A percentile compares a stretch with the other conserved stretches of the same genome.
Evolutionary conservation across 768 basidiomycete species (phyloP).

Genomic region (Fibroporia radiculosa): DNA sequence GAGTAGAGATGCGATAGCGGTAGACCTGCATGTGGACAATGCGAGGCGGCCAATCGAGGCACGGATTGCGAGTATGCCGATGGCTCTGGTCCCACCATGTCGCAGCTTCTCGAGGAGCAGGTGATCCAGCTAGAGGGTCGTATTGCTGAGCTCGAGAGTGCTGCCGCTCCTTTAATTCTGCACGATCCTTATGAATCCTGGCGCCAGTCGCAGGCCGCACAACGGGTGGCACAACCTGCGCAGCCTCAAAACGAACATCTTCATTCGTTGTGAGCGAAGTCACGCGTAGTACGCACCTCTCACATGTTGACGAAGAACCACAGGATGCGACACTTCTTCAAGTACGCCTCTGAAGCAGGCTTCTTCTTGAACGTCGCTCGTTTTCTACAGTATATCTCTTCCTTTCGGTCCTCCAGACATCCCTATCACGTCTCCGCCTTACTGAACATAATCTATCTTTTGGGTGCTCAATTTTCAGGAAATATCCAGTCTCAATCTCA

Average conservation of each 20-base stretch:
- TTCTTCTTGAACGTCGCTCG: conserved; percentile 52
- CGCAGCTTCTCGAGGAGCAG: conserved; percentile 52
- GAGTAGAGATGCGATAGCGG: conserved; percentile 58
- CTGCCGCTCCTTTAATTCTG: conserved; percentile 14
- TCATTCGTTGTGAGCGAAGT: no score
- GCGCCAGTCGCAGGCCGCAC: not conserved
- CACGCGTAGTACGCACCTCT: no score
- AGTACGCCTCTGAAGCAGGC: conserved; percentile 52
- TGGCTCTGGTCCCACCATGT: conserved; percentile 51
- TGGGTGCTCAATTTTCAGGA: conserved; percentile 22
- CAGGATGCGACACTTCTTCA: conserved; percentile 27
- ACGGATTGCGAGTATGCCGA: conserved; percentile 71
- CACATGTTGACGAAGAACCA: no score
- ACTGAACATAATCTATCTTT: conserved; percentile 33
- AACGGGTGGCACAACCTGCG: not conserved
- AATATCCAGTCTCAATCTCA: conserved; percentile 18
- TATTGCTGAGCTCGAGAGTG: conserved; percentile 26
- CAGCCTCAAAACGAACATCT: not conserved
- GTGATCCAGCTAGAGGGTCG: conserved; percentile 48
- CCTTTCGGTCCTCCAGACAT: conserved; percentile 22
- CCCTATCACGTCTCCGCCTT: conserved; percentile 30
- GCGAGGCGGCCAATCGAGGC: conserved; percentile 46
- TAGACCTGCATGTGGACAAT: conserved; percentile 60
- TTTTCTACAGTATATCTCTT: conserved; percentile 26
- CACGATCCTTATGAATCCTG: conserved; percentile 19